Evolutionary conservation across 78 protist species (phyloP), one percentile per base, ranked within the genome.

Genomic region (Carpediemonas membranifera): DNA sequence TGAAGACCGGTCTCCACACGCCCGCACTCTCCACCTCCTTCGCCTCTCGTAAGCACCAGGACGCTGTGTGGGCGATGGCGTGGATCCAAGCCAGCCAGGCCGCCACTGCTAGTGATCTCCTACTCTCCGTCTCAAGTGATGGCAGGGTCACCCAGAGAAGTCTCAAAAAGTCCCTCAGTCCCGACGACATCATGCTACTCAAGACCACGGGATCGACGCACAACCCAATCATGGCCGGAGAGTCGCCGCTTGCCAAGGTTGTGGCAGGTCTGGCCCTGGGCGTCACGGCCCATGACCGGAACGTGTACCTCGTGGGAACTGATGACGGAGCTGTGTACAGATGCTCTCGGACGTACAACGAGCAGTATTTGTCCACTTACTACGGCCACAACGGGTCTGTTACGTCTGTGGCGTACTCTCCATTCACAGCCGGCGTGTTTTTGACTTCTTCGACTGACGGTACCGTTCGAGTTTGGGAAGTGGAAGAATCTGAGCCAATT

Each of bases 271-370:
- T n/a, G n/a, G n/a, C n/a, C n/a, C n/a, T n/a, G n/a, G n/a, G n/a
- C n/a, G n/a, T n/a, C n/a, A n/a, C n/a, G n/a, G n/a, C n/a, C 13
- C 0, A 0, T 16, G 77, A 80, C 33, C 39, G 67, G 27, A 36
- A 0, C 55, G 39, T 55, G 28, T 84, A 84, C 59, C 14, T 84
- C 7, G 83, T 55, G 7, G 85, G 82, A 28, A 84, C 90, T 0
- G 90, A 84, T 58, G 86, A 84, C 43, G 90, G 87, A 14, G 39
- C 27, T 52, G 41, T 80, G 28, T 81, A 71, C 86, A 72, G 69
- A 73, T 85, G 90, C 84, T 50, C 68, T 14, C 0, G 21, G 37
- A 68, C 81, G 25, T 76, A 85, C 69, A 28, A 27, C 27, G 88
- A 76, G 55, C 74, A 81, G 65, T 76, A 74, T 64, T 44, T 85